Percentiles rank a stretch among this genome's conserved stretches.
Evolutionary conservation across 176 grass and related monocot species (phyloP).

Genomic region (Oryza glaberrima): DNA sequence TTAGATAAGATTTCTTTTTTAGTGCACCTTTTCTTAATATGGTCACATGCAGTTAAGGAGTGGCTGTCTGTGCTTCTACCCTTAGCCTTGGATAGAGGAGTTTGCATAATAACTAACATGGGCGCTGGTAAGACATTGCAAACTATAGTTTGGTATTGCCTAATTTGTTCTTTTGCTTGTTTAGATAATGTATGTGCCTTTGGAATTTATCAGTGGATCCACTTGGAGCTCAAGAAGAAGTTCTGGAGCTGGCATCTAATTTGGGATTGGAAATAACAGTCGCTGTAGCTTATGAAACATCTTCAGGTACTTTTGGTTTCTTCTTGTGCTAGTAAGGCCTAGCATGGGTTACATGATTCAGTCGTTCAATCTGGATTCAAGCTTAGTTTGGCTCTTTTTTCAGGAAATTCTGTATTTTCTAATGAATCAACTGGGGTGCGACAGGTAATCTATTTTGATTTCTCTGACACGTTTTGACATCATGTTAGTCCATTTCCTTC

Average conservation of each 20-base stretch:
- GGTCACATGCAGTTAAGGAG: slow-evolving; percentile 64
- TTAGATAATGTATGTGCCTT: slow-evolving; percentile 19
- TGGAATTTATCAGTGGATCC: slow-evolving; percentile 71
- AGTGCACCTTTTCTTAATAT: slow-evolving; percentile 31
- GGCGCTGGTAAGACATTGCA: slow-evolving; percentile 69
- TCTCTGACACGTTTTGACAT: background rate
- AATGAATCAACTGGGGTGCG: slow-evolving; percentile 37
- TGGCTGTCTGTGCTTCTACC: slow-evolving; percentile 92
- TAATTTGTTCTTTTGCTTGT: slow-evolving; percentile 27
- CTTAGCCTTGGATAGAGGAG: slow-evolving; percentile 69
- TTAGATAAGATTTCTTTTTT: background rate
- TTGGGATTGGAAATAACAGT: slow-evolving; percentile 75
- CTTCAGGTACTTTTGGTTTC: slow-evolving; percentile 44
- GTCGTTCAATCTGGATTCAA: slow-evolving; percentile 12
- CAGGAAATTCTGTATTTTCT: slow-evolving; percentile 40
- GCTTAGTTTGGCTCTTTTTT: slow-evolving; percentile 31
- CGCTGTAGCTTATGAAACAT: slow-evolving; percentile 71
- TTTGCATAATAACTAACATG: slow-evolving; percentile 95
- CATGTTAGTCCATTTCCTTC: background rate
- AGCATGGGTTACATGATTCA: background rate
- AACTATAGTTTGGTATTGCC: slow-evolving; percentile 29
- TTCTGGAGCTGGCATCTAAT: slow-evolving; percentile 61
- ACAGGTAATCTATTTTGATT: slow-evolving; percentile 48
- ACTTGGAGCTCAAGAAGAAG: slow-evolving; percentile 78
- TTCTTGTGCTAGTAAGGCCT: slow-evolving; percentile 8